These are phyloP conservation scores for Arachis hypogaea DNA, from an alignment of 306 rosid genomes.

Conservation along the genomic window DNA sequence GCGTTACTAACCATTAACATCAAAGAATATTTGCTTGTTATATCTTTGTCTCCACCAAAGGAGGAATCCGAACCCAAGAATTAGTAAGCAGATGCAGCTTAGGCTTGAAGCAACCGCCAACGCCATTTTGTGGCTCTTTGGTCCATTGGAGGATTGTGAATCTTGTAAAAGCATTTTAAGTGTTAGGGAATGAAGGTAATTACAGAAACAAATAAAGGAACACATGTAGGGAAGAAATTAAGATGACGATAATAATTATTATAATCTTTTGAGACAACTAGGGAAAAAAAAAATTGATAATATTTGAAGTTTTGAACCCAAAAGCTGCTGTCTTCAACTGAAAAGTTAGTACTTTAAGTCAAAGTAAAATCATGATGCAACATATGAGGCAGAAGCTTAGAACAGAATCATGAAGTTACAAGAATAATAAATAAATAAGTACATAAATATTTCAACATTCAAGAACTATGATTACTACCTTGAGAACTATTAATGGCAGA, in stretches of 20 bases:
- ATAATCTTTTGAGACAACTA: slow-evolving; percentile 8
- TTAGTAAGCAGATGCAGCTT: slow-evolving; percentile 75
- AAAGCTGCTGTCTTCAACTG: slow-evolving; percentile 18
- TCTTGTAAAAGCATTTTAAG: slow-evolving; percentile 48
- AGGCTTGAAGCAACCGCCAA: slow-evolving; percentile 85
- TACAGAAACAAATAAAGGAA: slow-evolving; percentile 1
- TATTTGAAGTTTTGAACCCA: slow-evolving; percentile 4
- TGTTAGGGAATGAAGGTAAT: slow-evolving; percentile 40
- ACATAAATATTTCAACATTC: slow-evolving; percentile 19
- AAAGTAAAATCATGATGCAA: slow-evolving; percentile 28
- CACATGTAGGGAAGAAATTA: not conserved
- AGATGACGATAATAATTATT: slow-evolving; percentile 32
- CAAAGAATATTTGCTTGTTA: slow-evolving; percentile 90
- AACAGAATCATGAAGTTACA: slow-evolving; percentile 23
- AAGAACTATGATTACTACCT: slow-evolving; percentile 70
- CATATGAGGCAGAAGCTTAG: slow-evolving; percentile 24
- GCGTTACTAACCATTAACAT: slow-evolving; percentile 70
- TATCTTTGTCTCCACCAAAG: slow-evolving; percentile 89
- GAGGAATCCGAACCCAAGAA: slow-evolving; percentile 75
- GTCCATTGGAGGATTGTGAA: slow-evolving; percentile 55
- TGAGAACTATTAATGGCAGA: slow-evolving; percentile 52
- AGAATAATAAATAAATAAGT: slow-evolving; percentile 12
- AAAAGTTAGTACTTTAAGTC: slow-evolving; percentile 27
- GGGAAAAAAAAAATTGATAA: not conserved
- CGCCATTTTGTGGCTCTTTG: slow-evolving; percentile 72